Percentiles rank a stretch among this genome's conserved stretches.
Conservation (phyloP, 2,329 filamentous ascomycete species). For the Aspergillus sp. region DNA sequence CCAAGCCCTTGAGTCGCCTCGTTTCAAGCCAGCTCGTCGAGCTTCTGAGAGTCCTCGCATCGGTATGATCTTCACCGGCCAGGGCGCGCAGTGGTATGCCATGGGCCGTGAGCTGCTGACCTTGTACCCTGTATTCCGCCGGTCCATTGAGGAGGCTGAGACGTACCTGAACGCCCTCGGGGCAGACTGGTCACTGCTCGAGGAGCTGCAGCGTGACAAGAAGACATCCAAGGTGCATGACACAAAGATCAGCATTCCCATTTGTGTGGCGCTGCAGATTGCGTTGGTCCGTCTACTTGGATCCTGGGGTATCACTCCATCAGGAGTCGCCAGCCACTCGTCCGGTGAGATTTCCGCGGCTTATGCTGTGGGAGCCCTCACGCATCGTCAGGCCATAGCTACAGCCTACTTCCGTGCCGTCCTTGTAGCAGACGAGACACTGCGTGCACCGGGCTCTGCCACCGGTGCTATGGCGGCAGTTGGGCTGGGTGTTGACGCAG, state of each 20-base stretch:
- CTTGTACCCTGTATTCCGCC: conserved; percentile 13
- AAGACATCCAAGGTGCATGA: conserved; percentile 11
- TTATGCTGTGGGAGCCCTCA: conserved; percentile 1
- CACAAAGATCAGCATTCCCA: conserved; percentile 25
- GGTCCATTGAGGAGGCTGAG: conserved; percentile 8
- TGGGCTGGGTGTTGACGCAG: background rate
- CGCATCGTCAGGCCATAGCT: background rate
- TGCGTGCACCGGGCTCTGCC: background rate
- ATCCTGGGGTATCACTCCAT: conserved; percentile 18
- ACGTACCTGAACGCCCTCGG: background rate
- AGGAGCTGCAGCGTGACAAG: background rate
- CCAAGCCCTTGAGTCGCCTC: background rate
- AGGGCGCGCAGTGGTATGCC: conserved; percentile 34
- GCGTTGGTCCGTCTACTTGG: conserved; percentile 27
- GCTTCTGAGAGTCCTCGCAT: background rate
- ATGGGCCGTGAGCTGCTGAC: conserved; percentile 30
- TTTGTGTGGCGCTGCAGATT: conserved; percentile 32
- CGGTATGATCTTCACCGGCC: conserved; percentile 35
- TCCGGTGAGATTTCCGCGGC: conserved; percentile 29
- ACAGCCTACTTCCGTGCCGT: background rate
- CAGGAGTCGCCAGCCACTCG: conserved; percentile 28
- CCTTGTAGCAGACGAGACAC: background rate
- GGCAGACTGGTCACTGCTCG: conserved; percentile 5
- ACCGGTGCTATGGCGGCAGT: background rate
- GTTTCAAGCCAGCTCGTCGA: background rate